Conservation (phyloP, 371 early-diverging fungal species). For the Mucor piriformis region DNA sequence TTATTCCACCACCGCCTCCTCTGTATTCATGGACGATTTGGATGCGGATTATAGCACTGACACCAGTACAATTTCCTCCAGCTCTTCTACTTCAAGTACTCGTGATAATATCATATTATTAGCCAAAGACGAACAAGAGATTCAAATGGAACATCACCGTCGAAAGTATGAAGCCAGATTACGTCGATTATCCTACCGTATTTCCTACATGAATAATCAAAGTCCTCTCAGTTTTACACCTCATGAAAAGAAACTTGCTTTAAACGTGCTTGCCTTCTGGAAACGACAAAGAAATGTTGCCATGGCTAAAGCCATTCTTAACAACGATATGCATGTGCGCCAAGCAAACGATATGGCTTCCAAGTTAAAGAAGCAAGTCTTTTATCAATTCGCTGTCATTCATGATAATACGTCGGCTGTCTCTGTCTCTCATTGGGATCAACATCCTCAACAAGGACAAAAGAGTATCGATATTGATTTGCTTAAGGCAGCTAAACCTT, state of each 20-base stretch:
- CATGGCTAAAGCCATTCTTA: slow-evolving; percentile 68
- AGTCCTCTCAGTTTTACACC: slow-evolving; percentile 34
- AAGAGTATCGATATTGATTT: slow-evolving; percentile 47
- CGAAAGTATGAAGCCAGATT: slow-evolving; percentile 55
- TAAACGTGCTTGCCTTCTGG: slow-evolving; percentile 56
- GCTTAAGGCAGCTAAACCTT: slow-evolving; percentile 46
- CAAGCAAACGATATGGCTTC: slow-evolving; percentile 81
- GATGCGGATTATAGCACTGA: slow-evolving; percentile 21
- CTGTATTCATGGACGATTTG: slow-evolving; percentile 24
- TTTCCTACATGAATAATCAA: slow-evolving; percentile 22
- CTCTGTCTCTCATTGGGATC: slow-evolving; percentile 63
- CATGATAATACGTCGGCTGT: slow-evolving; percentile 45
- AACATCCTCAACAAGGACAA: slow-evolving; percentile 26
- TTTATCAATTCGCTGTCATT: slow-evolving; percentile 74
- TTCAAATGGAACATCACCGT: slow-evolving; percentile 50
- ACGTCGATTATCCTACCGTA: slow-evolving; percentile 34
- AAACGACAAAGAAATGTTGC: slow-evolving; percentile 60
- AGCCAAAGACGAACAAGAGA: slow-evolving; percentile 48
- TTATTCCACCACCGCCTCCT: slow-evolving; percentile 21
- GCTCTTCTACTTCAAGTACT: slow-evolving; percentile 2
- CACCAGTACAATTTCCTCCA: slow-evolving; percentile 15
- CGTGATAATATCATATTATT: slow-evolving; percentile 14
- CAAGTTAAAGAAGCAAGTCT: slow-evolving; percentile 71
- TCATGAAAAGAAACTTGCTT: slow-evolving; percentile 48
- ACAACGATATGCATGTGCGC: slow-evolving; percentile 66